phyloP scores from a whole-genome alignment of 768 basidiomycete species.

The Tricholomella constricta region DNA sequence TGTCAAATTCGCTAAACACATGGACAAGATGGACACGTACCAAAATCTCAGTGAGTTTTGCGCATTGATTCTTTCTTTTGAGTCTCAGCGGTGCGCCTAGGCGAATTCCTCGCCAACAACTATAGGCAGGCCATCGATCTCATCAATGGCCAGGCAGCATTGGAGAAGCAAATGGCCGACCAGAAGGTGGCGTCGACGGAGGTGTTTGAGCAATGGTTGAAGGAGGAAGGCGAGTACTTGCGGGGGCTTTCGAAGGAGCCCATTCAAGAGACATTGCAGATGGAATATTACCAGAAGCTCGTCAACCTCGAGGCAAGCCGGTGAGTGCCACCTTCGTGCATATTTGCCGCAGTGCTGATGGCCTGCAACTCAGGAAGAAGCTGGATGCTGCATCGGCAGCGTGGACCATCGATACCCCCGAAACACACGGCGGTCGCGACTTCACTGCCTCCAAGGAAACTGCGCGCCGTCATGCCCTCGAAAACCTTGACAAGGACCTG shows the following conservation, averaged over 20 bases:
- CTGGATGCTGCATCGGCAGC: no score
- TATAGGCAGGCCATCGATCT: constrained; percentile 3
- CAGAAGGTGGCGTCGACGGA: not conserved
- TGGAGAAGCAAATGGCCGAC: constrained; percentile 1
- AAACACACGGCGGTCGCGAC: no score
- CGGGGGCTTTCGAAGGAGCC: not conserved
- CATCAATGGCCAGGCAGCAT: not conserved
- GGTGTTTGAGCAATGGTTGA: constrained; percentile 2
- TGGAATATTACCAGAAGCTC: constrained; percentile 4
- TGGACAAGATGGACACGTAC: constrained; percentile 7
- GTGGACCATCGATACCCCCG: no score
- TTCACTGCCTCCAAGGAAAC: no score
- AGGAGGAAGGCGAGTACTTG: constrained; percentile 1
- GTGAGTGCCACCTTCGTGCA: not conserved
- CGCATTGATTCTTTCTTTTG: not conserved
- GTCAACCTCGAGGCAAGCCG: not conserved
- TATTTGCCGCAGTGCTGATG: not conserved
- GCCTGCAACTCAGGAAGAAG: no score
- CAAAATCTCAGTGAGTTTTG: constrained; percentile 6
- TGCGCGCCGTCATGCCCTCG: no score
- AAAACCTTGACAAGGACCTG: no score
- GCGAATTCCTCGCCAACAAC: constrained; percentile 5
- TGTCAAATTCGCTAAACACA: constrained; percentile 12
- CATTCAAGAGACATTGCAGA: not conserved
- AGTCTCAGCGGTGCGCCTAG: not conserved